These are phyloP conservation scores for Yamadazyma oceani DNA, from an alignment of 1,139 yeast species.

Conservation along the genomic window DNA sequence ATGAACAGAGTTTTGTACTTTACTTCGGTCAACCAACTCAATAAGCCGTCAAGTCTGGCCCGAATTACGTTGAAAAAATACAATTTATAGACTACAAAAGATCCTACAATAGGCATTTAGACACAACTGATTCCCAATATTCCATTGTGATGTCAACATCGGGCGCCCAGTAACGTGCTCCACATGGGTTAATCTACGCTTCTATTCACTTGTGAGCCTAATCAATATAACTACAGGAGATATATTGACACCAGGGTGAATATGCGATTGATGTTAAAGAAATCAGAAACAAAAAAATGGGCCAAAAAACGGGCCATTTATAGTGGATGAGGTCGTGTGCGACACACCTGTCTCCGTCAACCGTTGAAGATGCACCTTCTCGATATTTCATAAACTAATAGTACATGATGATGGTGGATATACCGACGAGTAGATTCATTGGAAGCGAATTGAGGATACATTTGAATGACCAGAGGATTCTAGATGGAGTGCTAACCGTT, in stretches of 20 bases:
- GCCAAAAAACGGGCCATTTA: background rate
- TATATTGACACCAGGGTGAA: constrained; percentile 31
- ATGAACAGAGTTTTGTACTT: too few species aligned
- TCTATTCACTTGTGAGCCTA: constrained; percentile 28
- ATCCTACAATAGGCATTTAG: constrained; percentile 37
- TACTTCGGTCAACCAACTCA: too few species aligned
- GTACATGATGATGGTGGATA: too few species aligned
- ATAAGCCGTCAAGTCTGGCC: too few species aligned
- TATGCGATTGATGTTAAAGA: constrained; percentile 47
- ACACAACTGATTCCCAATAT: constrained; percentile 59
- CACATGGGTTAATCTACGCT: constrained; percentile 45
- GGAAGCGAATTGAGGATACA: constrained; percentile 33
- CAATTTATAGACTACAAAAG: too few species aligned
- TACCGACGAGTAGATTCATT: constrained; percentile 28
- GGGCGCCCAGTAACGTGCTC: constrained; percentile 63
- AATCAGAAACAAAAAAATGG: constrained; percentile 1
- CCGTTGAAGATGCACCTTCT: too few species aligned
- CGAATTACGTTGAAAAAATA: too few species aligned
- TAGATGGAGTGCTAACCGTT: constrained; percentile 43
- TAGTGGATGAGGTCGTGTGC: background rate
- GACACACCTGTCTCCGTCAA: too few species aligned
- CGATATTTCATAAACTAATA: too few species aligned
- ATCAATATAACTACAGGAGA: constrained; percentile 11
- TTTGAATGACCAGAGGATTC: constrained; percentile 31
- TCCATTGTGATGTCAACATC: constrained; percentile 49